A percentile compares a stretch with the other conserved stretches of the same genome.
phyloP scores from a whole-genome alignment of 257 asterid genomes.

The Buddleja alternifolia region DNA sequence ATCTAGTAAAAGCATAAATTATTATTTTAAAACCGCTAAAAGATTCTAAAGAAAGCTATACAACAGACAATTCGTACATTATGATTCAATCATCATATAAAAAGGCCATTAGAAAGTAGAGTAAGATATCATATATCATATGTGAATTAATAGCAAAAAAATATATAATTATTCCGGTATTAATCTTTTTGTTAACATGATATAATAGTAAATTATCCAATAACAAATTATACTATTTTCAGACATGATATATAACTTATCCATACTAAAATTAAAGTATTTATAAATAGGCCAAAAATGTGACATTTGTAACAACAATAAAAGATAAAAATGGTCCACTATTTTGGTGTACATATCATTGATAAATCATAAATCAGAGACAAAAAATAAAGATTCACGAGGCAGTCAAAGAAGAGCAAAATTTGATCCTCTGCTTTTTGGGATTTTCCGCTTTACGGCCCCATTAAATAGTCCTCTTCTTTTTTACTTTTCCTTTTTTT shows the following conservation, averaged over 20 bases:
- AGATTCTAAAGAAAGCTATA: background rate
- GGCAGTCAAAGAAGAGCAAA: conserved; percentile 50
- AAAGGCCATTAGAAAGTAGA: no score
- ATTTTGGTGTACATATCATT: conserved; percentile 2
- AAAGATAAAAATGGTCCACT: background rate
- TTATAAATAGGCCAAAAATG: background rate
- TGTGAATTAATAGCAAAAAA: no score
- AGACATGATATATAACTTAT: no score
- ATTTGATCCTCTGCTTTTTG: conserved; percentile 35
- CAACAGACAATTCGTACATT: background rate
- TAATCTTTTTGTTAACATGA: no score
- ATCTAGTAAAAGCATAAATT: no score
- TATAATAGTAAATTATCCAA: no score
- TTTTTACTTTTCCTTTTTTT: conserved; percentile 12
- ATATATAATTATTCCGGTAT: no score
- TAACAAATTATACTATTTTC: no score
- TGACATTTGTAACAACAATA: background rate
- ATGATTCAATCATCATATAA: background rate
- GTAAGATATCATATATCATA: no score
- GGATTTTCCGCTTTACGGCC: conserved; percentile 40
- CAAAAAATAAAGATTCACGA: conserved; percentile 38
- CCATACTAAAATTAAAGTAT: no score
- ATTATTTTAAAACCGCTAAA: no score
- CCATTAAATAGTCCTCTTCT: conserved; percentile 24
- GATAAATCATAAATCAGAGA: conserved; percentile 31